Conservation (phyloP, 169 alveolate species). For the Eimeria sp. region DNA sequence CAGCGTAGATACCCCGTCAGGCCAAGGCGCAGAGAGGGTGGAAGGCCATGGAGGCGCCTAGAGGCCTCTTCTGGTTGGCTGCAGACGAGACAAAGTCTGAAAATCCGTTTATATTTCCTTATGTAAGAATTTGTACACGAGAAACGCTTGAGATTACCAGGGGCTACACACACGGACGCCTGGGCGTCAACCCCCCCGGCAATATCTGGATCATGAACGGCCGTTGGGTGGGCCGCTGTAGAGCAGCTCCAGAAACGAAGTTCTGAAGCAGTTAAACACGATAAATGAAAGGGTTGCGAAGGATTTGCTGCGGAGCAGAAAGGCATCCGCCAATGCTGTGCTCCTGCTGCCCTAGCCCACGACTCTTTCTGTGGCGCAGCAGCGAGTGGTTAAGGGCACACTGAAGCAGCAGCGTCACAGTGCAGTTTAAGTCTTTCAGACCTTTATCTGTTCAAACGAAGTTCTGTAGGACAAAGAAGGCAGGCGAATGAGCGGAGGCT, state of each 20-base stretch:
- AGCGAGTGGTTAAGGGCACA: constrained; percentile 57
- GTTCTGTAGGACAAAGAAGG: constrained; percentile 51
- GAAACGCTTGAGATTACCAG: constrained; percentile 1
- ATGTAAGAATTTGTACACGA: background rate
- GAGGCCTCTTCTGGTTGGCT: constrained; percentile 35
- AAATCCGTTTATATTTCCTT: background rate
- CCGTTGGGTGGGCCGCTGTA: constrained; percentile 27
- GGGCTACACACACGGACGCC: constrained; percentile 48
- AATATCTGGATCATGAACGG: constrained; percentile 49
- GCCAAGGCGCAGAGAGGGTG: constrained; percentile 51
- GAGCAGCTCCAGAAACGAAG: constrained; percentile 37
- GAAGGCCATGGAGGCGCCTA: background rate
- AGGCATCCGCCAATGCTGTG: constrained; percentile 33
- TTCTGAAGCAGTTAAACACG: background rate
- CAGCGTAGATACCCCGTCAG: constrained; percentile 30
- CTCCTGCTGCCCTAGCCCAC: constrained; percentile 66
- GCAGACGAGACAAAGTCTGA: constrained; percentile 29
- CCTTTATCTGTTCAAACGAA: constrained; percentile 38
- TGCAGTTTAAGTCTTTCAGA: constrained; percentile 37
- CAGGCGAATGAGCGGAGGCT: constrained; percentile 51
- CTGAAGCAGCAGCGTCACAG: constrained; percentile 27
- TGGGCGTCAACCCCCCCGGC: constrained; percentile 67
- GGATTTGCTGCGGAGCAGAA: constrained; percentile 6
- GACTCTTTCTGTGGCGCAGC: constrained; percentile 22
- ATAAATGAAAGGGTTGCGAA: background rate